These are phyloP conservation scores for Acanthamoeba triangularis DNA, from an alignment of 208 protist genomes.

Conservation along the genomic window DNA sequence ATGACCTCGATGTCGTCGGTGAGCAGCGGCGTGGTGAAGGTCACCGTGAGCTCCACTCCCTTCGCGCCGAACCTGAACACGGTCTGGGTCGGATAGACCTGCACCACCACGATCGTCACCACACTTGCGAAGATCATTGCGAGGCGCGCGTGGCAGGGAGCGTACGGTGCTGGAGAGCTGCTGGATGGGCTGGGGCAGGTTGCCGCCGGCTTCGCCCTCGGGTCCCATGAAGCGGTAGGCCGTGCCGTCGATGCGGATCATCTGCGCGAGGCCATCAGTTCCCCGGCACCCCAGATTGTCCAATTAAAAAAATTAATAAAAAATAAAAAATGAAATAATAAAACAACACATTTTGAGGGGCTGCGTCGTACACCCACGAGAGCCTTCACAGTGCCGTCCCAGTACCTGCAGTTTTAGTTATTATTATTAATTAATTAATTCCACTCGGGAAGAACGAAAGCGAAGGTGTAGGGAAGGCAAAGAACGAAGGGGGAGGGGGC, in stretches of 20 bases:
- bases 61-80: slow-evolving; percentile 68
- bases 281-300: background rate
- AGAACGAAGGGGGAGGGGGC: too few relatives aligned
- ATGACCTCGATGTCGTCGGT: slow-evolving; percentile 36
- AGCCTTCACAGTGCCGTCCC: slow-evolving; percentile 41
- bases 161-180: slow-evolving; percentile 75
- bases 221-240: slow-evolving; percentile 77
- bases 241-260: slow-evolving; percentile 51
- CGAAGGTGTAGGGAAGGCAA: too few relatives aligned
- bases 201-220: slow-evolving; percentile 1
- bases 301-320: background rate
- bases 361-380: slow-evolving; percentile 9
- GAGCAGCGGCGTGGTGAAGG: slow-evolving; percentile 75
- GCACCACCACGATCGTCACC: too few relatives aligned
- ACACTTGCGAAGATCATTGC: background rate
- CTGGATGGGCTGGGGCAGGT: slow-evolving; percentile 19
- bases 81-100: slow-evolving; percentile 76
- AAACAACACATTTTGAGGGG: too few relatives aligned
- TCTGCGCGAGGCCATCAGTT: background rate
- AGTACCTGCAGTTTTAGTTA: slow-evolving; percentile 60
- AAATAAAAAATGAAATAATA: background rate
- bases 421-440: too few relatives aligned
- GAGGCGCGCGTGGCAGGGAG: background rate
- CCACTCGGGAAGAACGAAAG: too few relatives aligned
- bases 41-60: slow-evolving; percentile 75